Evolutionary conservation across 768 basidiomycete species (phyloP).

Genomic region (Mycena sanguinolenta): DNA sequence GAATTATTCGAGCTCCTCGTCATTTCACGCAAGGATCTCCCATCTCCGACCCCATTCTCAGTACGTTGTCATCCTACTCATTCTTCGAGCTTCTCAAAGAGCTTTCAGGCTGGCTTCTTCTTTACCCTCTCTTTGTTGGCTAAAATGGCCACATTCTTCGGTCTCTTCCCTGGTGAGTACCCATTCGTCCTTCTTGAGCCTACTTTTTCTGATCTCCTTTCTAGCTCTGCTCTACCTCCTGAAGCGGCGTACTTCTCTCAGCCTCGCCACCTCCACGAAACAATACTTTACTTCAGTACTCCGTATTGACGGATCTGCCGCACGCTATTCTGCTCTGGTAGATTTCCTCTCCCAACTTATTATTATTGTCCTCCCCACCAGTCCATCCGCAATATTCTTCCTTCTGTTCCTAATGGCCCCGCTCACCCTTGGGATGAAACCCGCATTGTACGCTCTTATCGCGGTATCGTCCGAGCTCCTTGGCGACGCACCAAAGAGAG

Average conservation of each 20-base stretch:
- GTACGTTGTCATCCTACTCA: slow-evolving; percentile 5
- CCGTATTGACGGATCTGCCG: slow-evolving; percentile 24
- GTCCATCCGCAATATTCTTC: slow-evolving; percentile 21
- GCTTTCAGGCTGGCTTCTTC: slow-evolving; percentile 15
- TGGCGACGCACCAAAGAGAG: slow-evolving; percentile 18
- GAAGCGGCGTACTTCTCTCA: slow-evolving; percentile 31
- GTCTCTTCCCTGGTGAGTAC: slow-evolving; percentile 30
- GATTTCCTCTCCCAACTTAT: slow-evolving; percentile 28
- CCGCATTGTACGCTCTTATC: slow-evolving; percentile 30
- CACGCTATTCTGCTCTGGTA: slow-evolving; percentile 22
- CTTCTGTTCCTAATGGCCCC: slow-evolving; percentile 24
- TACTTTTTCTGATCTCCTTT: background rate
- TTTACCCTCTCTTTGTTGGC: slow-evolving; percentile 7
- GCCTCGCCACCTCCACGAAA: slow-evolving; percentile 29
- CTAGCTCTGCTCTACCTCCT: slow-evolving; percentile 27
- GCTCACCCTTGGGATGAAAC: slow-evolving; percentile 31
- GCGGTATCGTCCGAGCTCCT: slow-evolving; percentile 24
- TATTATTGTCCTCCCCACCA: slow-evolving; percentile 23
- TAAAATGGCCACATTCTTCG: slow-evolving; percentile 22
- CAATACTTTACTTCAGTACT: slow-evolving; percentile 33
- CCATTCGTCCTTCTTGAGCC: background rate
- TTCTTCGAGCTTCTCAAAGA: background rate
- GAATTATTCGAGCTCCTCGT: slow-evolving; percentile 28
- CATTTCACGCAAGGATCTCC: slow-evolving; percentile 7
- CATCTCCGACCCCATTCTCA: slow-evolving; percentile 10